phyloP scores from a whole-genome alignment of 1,139 yeast species.

The Candida dubliniensis region DNA sequence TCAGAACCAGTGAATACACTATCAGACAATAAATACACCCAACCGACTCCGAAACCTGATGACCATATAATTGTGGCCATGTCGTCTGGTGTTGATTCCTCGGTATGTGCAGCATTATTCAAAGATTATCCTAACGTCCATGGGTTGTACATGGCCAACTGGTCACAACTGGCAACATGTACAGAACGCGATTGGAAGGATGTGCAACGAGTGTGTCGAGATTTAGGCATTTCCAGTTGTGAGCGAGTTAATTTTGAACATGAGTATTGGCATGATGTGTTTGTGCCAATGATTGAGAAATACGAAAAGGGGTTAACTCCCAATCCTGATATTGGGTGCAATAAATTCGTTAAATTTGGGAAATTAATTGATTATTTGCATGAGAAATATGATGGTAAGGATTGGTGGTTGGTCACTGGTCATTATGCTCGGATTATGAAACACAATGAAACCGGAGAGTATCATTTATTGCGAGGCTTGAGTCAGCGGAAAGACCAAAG shows the following conservation, averaged over 20 bases:
- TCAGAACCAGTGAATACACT: slow-evolving; percentile 10
- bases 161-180: slow-evolving; percentile 73
- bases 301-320: slow-evolving; percentile 82
- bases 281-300: slow-evolving; percentile 81
- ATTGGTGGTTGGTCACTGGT: slow-evolving; percentile 92
- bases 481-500: slow-evolving; percentile 82
- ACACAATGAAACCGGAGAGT: slow-evolving; percentile 26
- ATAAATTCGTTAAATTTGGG: slow-evolving; percentile 84
- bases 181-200: slow-evolving; percentile 89
- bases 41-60: slow-evolving; percentile 44
- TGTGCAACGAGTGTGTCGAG: slow-evolving; percentile 63
- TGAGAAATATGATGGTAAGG: slow-evolving; percentile 21
- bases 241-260: slow-evolving; percentile 80
- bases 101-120: slow-evolving; percentile 79
- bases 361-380: slow-evolving; percentile 58
- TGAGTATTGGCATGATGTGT: slow-evolving; percentile 91
- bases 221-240: slow-evolving; percentile 59
- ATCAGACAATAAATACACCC: slow-evolving; percentile 22
- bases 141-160: slow-evolving; percentile 92
- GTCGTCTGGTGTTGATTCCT: slow-evolving; percentile 97
- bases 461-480: slow-evolving; percentile 58
- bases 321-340: slow-evolving; percentile 92
- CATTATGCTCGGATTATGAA: slow-evolving; percentile 74
- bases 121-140: slow-evolving; percentile 51
- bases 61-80: slow-evolving; percentile 81